A percentile compares a stretch with the other conserved stretches of the same genome.
Evolutionary conservation across 164 flowering plant species (phyloP).

Genomic region (Chimonanthus praecox): DNA sequence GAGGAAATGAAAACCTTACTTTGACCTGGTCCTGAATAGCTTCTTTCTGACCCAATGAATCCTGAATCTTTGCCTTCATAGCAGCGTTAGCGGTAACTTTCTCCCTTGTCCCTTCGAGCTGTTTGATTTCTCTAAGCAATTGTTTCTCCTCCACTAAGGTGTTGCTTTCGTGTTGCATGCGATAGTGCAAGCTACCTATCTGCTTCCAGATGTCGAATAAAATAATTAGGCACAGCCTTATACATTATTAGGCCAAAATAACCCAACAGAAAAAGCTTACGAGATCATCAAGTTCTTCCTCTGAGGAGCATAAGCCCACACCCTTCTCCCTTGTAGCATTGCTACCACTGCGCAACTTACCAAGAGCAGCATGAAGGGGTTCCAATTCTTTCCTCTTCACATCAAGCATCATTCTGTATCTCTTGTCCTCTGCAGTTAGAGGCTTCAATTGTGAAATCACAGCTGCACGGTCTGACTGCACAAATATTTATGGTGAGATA

Average conservation of each 20-base stretch:
- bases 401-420: conserved; percentile 33
- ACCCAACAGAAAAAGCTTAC: conserved; percentile 36
- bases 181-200: conserved; percentile 73
- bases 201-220: conserved; percentile 21
- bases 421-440: conserved; percentile 45
- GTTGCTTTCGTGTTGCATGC: conserved; percentile 93
- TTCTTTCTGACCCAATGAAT: conserved; percentile 67
- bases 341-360: conserved; percentile 58
- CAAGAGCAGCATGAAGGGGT: conserved; percentile 76
- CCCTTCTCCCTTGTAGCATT: conserved; percentile 45
- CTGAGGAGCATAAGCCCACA: conserved; percentile 68
- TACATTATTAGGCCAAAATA: not conserved
- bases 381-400: conserved; percentile 76
- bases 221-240: not conserved
- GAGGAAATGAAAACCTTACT: conserved; percentile 31
- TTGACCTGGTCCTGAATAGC: conserved; percentile 82
- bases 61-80: conserved; percentile 71
- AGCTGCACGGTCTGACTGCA: conserved; percentile 55
- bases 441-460: conserved; percentile 43
- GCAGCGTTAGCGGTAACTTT: conserved; percentile 77
- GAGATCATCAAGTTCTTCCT: conserved; percentile 74
- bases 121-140: conserved; percentile 77
- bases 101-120: conserved; percentile 84
- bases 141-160: conserved; percentile 87
- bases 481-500: not conserved